Percentiles rank a stretch among this genome's conserved stretches.
Evolutionary conservation across 1,284 basidiomycete genomes (phyloP).

Genomic region (Singerocomus rubriflavus): DNA sequence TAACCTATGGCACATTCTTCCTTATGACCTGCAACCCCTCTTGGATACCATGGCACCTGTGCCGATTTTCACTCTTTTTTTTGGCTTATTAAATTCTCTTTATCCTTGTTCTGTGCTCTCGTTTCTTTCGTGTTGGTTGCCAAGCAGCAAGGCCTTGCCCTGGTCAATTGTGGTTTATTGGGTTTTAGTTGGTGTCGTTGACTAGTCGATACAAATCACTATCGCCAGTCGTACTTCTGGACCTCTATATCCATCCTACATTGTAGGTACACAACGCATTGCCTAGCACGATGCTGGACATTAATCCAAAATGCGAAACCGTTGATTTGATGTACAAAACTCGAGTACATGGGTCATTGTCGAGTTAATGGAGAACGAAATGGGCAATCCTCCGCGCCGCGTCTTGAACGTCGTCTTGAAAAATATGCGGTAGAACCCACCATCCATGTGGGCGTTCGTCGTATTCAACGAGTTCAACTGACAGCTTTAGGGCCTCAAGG

Average conservation of each 20-base stretch:
- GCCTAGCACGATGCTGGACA: not conserved
- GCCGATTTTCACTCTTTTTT: not conserved
- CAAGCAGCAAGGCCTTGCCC: not conserved
- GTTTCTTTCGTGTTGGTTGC: conserved; percentile 4
- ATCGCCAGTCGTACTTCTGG: conserved; percentile 4
- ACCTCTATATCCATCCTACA: conserved; percentile 7
- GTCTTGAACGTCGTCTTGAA: conserved; percentile 16
- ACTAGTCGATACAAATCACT: conserved; percentile 12
- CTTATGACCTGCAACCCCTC: conserved; percentile 20
- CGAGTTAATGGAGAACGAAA: conserved; percentile 11
- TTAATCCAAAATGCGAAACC: not conserved
- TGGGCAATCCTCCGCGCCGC: conserved; percentile 12
- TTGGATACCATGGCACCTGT: conserved; percentile 26
- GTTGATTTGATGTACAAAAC: not conserved
- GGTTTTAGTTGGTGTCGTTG: conserved; percentile 12
- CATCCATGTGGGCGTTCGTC: conserved; percentile 23
- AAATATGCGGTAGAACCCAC: conserved; percentile 20
- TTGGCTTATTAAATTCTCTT: conserved; percentile 1
- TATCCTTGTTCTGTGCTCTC: conserved; percentile 9
- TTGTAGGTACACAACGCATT: not conserved
- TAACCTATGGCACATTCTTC: conserved; percentile 13
- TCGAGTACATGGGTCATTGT: not conserved
- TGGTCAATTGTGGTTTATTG: conserved; percentile 4
- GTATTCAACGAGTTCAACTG: conserved; percentile 28
- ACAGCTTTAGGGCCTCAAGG: not conserved